Evolutionary conservation across 2,329 filamentous ascomycete species (phyloP).

Genomic region (Amesomyces nigricolor): DNA sequence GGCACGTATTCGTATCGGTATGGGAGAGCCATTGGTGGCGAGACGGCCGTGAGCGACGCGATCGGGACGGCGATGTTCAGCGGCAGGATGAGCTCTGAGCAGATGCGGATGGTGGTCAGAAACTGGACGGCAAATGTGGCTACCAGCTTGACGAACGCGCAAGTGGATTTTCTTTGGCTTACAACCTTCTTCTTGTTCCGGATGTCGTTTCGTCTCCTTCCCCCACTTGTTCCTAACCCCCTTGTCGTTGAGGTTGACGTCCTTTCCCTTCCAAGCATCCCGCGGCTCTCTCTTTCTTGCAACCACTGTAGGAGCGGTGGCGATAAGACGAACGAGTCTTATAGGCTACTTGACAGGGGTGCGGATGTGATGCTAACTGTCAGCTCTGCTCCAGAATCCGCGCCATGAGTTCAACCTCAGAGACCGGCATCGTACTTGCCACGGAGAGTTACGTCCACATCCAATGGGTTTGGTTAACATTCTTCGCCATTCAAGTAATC

Average conservation of each 20-base stretch:
- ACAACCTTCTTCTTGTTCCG: neutral
- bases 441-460: constrained; percentile 23
- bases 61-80: constrained; percentile 22
- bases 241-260: neutral
- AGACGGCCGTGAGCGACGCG: constrained; percentile 19
- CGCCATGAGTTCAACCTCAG: constrained; percentile 15
- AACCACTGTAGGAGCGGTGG: neutral
- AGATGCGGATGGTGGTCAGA: constrained; percentile 16
- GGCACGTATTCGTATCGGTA: constrained; percentile 23
- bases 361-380: neutral
- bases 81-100: constrained; percentile 2
- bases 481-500: constrained; percentile 24
- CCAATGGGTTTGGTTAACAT: constrained; percentile 27
- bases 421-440: constrained; percentile 19
- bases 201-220: neutral
- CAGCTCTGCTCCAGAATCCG: constrained; percentile 18
- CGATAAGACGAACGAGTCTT: too few relatives aligned
- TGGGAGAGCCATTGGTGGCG: constrained; percentile 10
- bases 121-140: constrained; percentile 27
- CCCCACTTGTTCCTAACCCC: neutral
- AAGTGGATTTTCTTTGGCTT: constrained; percentile 16
- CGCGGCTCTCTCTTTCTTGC: neutral
- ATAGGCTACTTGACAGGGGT: too few relatives aligned
- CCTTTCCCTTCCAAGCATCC: neutral
- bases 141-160: constrained; percentile 25